Percentiles rank a stretch among this genome's conserved stretches.
Conservation (phyloP, 2,329 filamentous ascomycete species). For the Chaetomiaceae sp. region DNA sequence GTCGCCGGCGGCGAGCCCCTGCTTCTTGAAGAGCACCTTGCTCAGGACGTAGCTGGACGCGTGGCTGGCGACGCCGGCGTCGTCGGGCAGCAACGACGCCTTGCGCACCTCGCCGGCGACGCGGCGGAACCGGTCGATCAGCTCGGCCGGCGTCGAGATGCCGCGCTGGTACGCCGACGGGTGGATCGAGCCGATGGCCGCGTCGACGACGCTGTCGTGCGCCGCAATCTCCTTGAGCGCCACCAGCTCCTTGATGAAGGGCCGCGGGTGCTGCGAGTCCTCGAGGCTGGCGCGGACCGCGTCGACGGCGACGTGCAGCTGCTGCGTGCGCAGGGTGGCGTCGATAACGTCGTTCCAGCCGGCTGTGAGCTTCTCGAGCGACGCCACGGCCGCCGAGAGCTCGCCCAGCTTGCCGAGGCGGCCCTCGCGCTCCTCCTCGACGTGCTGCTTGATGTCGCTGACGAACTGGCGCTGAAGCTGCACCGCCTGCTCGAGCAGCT, state of each 20-base stretch:
- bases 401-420: conserved; percentile 81
- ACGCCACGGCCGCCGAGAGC: conserved; percentile 69
- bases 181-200: conserved; percentile 95
- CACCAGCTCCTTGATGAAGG: conserved; percentile 88
- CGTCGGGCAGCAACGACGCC: conserved; percentile 83
- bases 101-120: conserved; percentile 92
- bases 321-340: conserved; percentile 85
- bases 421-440: conserved; percentile 83
- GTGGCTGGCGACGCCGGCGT: conserved; percentile 91
- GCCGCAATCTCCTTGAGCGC: conserved; percentile 88
- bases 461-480: conserved; percentile 82
- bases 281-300: conserved; percentile 82
- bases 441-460: conserved; percentile 68
- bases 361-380: conserved; percentile 80
- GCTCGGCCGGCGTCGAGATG: conserved; percentile 73
- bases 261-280: conserved; percentile 66
- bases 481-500: conserved; percentile 85
- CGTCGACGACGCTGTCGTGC: conserved; percentile 80
- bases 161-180: conserved; percentile 89
- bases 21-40: conserved; percentile 95
- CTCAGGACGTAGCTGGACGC: conserved; percentile 84
- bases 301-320: conserved; percentile 92
- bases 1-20: conserved; percentile 72
- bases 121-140: conserved; percentile 92
- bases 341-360: conserved; percentile 92